A percentile compares a stretch with the other conserved stretches of the same genome.
These are phyloP conservation scores for Dillenia turbinata DNA, from an alignment of 164 flowering plant genomes.

Conservation along the genomic window DNA sequence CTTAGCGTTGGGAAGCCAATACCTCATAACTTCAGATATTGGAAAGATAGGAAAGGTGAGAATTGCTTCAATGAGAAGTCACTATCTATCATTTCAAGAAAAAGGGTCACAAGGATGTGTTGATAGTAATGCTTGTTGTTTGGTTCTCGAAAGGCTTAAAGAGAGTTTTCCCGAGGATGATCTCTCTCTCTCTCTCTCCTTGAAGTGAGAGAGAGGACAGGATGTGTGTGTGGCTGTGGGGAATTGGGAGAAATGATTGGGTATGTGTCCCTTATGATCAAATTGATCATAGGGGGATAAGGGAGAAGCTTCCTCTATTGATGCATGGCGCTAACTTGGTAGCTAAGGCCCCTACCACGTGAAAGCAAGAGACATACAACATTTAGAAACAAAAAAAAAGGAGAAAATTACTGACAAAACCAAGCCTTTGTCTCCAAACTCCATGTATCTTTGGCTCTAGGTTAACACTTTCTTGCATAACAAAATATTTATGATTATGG, in stretches of 20 bases:
- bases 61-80: slow-evolving; percentile 13
- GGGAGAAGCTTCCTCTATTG: slow-evolving; percentile 11
- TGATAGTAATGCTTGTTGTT: background rate
- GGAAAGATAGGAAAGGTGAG: no score
- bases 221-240: slow-evolving; percentile 20
- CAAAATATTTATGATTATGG: no score
- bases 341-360: slow-evolving; percentile 18
- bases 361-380: background rate
- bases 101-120: background rate
- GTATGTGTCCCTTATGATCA: slow-evolving; percentile 3
- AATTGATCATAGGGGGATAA: background rate
- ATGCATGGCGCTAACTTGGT: slow-evolving; percentile 9
- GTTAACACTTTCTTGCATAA: no score
- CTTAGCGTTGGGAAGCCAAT: background rate
- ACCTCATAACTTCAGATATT: no score
- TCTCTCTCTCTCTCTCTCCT: background rate
- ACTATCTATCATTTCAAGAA: background rate
- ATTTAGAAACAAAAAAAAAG: background rate
- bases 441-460: no score
- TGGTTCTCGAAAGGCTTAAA: background rate
- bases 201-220: background rate
- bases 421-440: no score
- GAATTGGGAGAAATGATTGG: slow-evolving; percentile 32
- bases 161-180: slow-evolving; percentile 3
- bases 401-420: no score